Base-by-base conservation (phyloP, 352 stramenopile genomes). In the Pythium pyrilobum region DNA sequence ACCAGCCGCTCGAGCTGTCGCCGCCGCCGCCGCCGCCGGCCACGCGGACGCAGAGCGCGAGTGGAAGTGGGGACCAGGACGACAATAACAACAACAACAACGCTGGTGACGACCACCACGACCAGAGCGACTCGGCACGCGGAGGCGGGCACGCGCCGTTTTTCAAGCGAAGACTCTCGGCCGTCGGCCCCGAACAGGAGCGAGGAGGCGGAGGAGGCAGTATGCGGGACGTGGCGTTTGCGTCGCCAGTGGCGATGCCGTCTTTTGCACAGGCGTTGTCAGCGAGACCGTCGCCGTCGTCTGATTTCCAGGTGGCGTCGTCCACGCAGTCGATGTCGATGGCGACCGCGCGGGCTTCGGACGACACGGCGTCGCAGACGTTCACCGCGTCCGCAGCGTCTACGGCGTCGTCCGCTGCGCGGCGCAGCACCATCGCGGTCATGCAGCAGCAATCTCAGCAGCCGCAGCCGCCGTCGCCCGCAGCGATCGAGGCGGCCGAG, bases 401-500 rank as follows among this genome's bases (percentile, higher is more conserved):
- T 48, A 11, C 28, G n/a, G 6, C 18, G 2, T 27, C 36, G 2
- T n/a, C 7, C 4, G 32, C 29, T 7, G 52, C 56, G 16, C 46
- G 62, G 7, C 45, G 58, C 18, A 66, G 56, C 8, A 74, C 65
- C 5, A 62, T 74, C 27, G 65, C 71, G 2, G 50, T 62, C 4
- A 72, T 74, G 45, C 45, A 68, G 25, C n/a, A n/a, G n/a, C n/a
- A n/a, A n/a, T n/a, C n/a, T 38, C 25, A 6, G 18, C 8, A n/a
- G 1, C 8, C 46, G 0, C 33, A n/a, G 20, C 43, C 51, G 9
- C 23, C 52, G 2, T 49, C 49, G 6, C 24, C 37, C 4, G 47
- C 50, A 0, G 47, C 46, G 2, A 23, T 62, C 0, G 71, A 72
- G 4, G 38, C 67, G 38, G 80, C 77, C 1, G 82, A 89, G 50